These are phyloP conservation scores for Penicillium cataractarum DNA, from an alignment of 495 filamentous ascomycete species.

Conservation along the genomic window DNA sequence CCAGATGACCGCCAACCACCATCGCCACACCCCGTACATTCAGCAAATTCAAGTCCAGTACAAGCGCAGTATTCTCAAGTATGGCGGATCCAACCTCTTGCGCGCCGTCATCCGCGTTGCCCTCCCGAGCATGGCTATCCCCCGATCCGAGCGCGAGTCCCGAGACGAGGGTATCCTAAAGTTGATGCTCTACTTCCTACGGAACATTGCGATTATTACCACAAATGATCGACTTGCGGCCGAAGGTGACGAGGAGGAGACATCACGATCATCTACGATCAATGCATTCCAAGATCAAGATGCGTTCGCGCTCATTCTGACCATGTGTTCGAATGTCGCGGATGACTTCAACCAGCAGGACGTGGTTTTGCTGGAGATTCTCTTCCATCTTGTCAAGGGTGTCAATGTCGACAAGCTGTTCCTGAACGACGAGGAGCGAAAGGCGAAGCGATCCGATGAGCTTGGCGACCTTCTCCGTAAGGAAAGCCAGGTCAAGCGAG, in stretches of 20 bases:
- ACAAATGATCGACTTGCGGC: conserved; percentile 61
- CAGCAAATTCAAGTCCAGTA: conserved; percentile 86
- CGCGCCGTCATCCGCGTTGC: conserved; percentile 77
- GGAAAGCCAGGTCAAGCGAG: conserved; percentile 77
- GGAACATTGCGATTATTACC: conserved; percentile 85
- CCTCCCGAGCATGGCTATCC: conserved; percentile 83
- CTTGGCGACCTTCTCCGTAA: conserved; percentile 72
- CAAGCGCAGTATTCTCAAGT: conserved; percentile 84
- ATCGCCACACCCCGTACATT: conserved; percentile 85
- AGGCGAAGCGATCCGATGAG: conserved; percentile 69
- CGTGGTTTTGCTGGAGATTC: conserved; percentile 78
- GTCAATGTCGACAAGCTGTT: conserved; percentile 86
- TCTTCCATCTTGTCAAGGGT: conserved; percentile 92
- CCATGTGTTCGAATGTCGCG: conserved; percentile 84
- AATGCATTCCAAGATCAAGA: conserved; percentile 89
- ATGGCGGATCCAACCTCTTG: conserved; percentile 74
- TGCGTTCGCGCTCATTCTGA: conserved; percentile 80
- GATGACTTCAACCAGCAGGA: conserved; percentile 92
- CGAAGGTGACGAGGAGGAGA: conserved; percentile 82
- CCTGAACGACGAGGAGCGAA: conserved; percentile 72
- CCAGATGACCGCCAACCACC: conserved; percentile 89
- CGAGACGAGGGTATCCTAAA: conserved; percentile 95
- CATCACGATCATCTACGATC: conserved; percentile 84
- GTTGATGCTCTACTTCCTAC: conserved; percentile 81
- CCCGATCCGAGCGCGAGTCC: conserved; percentile 71